A percentile compares a stretch with the other conserved stretches of the same genome.
These are phyloP conservation scores for Orbilia quercus DNA, from an alignment of 2,329 filamentous ascomycete species.

Conservation along the genomic window DNA sequence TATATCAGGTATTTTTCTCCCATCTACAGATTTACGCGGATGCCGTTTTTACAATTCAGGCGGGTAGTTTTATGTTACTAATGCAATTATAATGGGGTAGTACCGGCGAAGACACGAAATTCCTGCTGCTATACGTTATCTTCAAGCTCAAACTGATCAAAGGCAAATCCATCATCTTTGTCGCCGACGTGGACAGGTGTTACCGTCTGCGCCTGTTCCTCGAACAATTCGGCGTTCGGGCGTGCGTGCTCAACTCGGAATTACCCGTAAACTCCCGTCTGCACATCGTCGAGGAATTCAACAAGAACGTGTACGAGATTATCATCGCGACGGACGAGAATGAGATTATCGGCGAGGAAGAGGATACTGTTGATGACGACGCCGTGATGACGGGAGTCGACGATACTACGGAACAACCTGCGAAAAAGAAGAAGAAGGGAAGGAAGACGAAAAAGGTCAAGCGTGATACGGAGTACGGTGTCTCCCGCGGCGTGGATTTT, in stretches of 20 bases:
- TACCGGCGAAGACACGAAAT: slow-evolving; percentile 97
- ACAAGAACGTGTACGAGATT: slow-evolving; percentile 95
- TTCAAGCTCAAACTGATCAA: slow-evolving; percentile 95
- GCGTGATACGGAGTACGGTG: slow-evolving; percentile 86
- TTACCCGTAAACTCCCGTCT: slow-evolving; percentile 91
- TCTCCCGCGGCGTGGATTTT: slow-evolving; percentile 97
- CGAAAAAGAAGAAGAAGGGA: slow-evolving; percentile 57
- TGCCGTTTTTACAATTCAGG: too few relatives aligned
- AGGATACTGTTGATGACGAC: slow-evolving; percentile 60
- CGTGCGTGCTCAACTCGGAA: slow-evolving; percentile 93
- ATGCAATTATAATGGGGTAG: too few relatives aligned
- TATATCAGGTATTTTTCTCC: slow-evolving; percentile 73
- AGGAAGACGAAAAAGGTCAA: slow-evolving; percentile 65
- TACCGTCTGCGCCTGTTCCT: slow-evolving; percentile 95
- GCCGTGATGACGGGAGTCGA: neutral
- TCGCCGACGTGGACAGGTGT: slow-evolving; percentile 85
- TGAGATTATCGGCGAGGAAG: slow-evolving; percentile 79
- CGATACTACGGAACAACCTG: slow-evolving; percentile 54
- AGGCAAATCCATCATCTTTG: slow-evolving; percentile 87
- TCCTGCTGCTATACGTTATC: slow-evolving; percentile 89
- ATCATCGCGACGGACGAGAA: slow-evolving; percentile 96
- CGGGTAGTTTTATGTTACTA: too few relatives aligned
- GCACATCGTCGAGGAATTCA: slow-evolving; percentile 97
- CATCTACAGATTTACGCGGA: too few relatives aligned
- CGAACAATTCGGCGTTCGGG: slow-evolving; percentile 95